Conservation (phyloP, 2,329 filamentous ascomycete species). For the Cercospora zeina region DNA sequence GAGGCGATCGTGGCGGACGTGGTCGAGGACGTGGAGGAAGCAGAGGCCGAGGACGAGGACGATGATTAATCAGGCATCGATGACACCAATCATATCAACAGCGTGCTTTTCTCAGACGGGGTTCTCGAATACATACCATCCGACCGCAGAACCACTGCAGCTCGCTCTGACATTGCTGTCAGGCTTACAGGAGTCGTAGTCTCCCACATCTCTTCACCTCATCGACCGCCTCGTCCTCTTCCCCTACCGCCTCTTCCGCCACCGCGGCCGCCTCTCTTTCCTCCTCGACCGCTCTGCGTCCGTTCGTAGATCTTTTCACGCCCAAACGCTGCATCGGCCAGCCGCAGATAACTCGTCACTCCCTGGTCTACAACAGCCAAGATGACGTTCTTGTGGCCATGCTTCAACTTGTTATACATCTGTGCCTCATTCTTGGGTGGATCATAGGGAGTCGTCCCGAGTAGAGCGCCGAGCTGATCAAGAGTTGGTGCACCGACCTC, state of each 20-base stretch:
- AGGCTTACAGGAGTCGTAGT: neutral
- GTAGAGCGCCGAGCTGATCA: constrained; percentile 67
- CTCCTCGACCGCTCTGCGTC: constrained; percentile 45
- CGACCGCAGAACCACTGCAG: neutral
- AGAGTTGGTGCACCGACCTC: constrained; percentile 71
- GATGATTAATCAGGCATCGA: neutral
- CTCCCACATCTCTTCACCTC: neutral
- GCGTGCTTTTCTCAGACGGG: no score
- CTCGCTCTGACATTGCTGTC: neutral
- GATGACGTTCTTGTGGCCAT: constrained; percentile 80
- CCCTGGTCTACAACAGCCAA: constrained; percentile 88
- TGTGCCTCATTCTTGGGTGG: constrained; percentile 52
- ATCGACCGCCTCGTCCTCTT: constrained; percentile 38
- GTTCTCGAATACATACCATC: neutral
- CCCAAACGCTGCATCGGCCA: constrained; percentile 77
- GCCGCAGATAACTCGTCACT: constrained; percentile 79
- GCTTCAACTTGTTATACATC: constrained; percentile 76
- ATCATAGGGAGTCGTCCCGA: constrained; percentile 72
- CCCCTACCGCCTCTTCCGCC: constrained; percentile 40
- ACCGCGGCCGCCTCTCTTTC: constrained; percentile 43
- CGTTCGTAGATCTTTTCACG: constrained; percentile 66
- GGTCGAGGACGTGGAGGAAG: constrained; percentile 24
- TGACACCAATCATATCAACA: neutral
- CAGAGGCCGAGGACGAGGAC: constrained; percentile 21
- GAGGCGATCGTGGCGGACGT: constrained; percentile 31